Conservation (phyloP, 139 green algal genomes). For the Chlorella sp. region DNA sequence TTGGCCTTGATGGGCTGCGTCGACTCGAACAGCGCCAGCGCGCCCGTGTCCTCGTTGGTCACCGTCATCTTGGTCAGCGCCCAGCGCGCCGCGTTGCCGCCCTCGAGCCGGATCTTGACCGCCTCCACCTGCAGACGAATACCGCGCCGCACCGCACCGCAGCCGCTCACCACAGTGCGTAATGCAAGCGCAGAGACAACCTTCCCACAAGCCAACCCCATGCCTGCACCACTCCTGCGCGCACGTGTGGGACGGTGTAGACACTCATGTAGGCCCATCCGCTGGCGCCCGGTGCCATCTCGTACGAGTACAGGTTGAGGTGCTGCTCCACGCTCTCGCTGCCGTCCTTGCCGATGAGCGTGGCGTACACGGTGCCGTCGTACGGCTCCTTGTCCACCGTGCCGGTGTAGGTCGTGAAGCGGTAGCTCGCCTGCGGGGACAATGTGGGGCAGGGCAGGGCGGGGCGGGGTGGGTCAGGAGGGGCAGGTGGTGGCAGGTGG, state of each 20-base stretch:
- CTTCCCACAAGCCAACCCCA: too few relatives aligned
- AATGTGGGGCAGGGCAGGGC: too few relatives aligned
- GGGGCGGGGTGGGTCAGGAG: too few relatives aligned
- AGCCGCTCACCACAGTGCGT: too few relatives aligned
- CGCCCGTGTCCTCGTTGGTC: constrained; percentile 3
- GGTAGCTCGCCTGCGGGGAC: neutral
- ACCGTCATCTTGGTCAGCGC: neutral
- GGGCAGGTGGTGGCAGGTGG: too few relatives aligned
- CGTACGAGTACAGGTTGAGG: neutral
- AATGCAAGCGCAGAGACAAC: too few relatives aligned
- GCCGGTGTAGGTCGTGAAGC: neutral
- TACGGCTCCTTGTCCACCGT: neutral
- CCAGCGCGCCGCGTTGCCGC: neutral
- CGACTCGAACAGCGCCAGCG: constrained; percentile 8
- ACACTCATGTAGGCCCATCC: neutral
- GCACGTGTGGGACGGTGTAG: neutral
- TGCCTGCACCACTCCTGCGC: too few relatives aligned
- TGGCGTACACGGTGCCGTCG: neutral
- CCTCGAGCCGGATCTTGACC: neutral
- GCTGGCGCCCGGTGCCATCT: neutral
- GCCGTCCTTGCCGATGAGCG: neutral
- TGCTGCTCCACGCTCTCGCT: neutral
- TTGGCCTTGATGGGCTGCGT: neutral
- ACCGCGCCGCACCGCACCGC: too few relatives aligned
- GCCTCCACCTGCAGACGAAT: too few relatives aligned